Conservation (phyloP, 2,329 filamentous ascomycete genomes). For the Colletotrichum spaethianum region DNA sequence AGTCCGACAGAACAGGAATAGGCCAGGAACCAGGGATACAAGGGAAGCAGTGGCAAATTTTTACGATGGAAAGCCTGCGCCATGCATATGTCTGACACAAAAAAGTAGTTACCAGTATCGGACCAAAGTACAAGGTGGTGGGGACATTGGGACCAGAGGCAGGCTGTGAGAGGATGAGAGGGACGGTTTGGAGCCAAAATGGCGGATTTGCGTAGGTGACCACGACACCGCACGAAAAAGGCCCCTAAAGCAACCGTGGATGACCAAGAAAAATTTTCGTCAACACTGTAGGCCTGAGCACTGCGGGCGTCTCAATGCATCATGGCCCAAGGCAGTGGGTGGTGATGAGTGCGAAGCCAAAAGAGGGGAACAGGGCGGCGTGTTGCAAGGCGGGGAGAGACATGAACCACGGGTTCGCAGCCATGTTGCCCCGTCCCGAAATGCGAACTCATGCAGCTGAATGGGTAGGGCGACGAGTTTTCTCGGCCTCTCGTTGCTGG, state of each 20-base stretch:
- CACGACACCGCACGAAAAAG: not conserved
- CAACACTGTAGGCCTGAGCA: not conserved
- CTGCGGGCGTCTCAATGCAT: not conserved
- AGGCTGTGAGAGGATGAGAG: not conserved
- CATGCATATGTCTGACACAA: not conserved
- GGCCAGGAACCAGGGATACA: not conserved
- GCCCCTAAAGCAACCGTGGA: not conserved
- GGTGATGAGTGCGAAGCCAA: not conserved
- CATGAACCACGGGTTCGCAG: not conserved
- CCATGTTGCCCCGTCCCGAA: not conserved
- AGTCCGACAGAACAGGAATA: conserved; percentile 2
- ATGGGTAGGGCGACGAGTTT: not conserved
- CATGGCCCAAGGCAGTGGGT: not conserved
- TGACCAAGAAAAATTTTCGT: not conserved
- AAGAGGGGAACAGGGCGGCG: not conserved
- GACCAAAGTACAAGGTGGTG: not conserved
- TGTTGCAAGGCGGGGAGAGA: not conserved
- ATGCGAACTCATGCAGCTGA: not conserved
- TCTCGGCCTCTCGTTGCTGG: not conserved
- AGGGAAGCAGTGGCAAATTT: not conserved
- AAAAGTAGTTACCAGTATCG: not conserved
- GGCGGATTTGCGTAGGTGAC: not conserved
- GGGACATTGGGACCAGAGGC: not conserved
- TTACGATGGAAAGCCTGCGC: not conserved
- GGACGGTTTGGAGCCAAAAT: not conserved